Evolutionary conservation across 768 basidiomycete species (phyloP).

Genomic region (Fomitopsis serialis): DNA sequence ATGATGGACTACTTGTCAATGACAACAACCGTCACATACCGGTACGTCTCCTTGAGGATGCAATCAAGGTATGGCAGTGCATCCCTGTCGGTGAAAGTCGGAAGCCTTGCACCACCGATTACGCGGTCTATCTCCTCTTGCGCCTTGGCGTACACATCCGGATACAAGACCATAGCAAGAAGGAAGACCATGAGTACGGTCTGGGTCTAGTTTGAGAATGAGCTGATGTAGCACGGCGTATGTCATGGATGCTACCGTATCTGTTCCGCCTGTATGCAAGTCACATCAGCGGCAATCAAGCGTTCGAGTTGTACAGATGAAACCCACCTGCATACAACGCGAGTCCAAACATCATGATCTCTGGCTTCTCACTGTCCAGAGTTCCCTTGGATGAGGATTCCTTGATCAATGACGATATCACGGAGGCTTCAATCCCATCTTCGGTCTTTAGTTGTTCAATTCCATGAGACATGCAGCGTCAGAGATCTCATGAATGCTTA

Average conservation of each 20-base stretch:
- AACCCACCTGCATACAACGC: not conserved
- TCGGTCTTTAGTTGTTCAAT: not conserved
- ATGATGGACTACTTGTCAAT: not conserved
- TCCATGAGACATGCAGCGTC: not conserved
- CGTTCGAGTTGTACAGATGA: too few relatives aligned
- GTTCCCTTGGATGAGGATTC: not conserved
- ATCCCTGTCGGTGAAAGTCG: constrained; percentile 16
- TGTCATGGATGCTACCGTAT: too few relatives aligned
- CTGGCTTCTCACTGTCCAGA: not conserved
- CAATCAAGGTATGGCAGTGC: constrained; percentile 17
- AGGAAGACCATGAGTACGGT: constrained; percentile 21
- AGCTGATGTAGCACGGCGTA: too few relatives aligned
- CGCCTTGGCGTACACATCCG: constrained; percentile 32
- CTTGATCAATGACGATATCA: not conserved
- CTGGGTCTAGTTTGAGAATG: too few relatives aligned
- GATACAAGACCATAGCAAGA: constrained; percentile 34
- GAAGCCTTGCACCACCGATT: constrained; percentile 29
- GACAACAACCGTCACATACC: not conserved
- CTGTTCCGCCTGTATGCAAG: too few relatives aligned
- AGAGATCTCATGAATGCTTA: not conserved
- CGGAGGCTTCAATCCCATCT: not conserved
- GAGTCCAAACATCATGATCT: not conserved
- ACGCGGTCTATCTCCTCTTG: constrained; percentile 38
- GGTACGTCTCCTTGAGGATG: constrained; percentile 14
- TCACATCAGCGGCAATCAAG: too few relatives aligned